Evolutionary conservation across 768 basidiomycete genomes (phyloP).

Genomic region (Boletales sp.): DNA sequence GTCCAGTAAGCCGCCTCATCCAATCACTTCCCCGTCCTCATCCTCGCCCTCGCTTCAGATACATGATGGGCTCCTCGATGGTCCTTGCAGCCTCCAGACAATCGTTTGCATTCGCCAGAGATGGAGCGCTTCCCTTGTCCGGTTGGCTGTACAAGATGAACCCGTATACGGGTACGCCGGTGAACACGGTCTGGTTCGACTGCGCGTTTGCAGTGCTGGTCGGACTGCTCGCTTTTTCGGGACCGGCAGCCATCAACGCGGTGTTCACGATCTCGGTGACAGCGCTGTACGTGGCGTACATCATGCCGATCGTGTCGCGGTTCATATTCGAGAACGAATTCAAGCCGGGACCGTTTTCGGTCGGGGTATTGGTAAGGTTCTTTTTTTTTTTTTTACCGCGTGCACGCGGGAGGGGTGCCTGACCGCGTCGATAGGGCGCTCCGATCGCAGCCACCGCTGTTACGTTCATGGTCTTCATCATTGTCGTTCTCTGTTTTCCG

Average conservation of each 20-base stretch:
- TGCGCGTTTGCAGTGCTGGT: slow-evolving; percentile 41
- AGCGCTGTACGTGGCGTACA: slow-evolving; percentile 41
- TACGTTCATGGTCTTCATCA: slow-evolving; percentile 62
- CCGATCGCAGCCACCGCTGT: slow-evolving; percentile 53
- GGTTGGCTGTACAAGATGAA: slow-evolving; percentile 50
- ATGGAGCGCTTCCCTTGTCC: slow-evolving; percentile 59
- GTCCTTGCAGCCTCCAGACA: slow-evolving; percentile 49
- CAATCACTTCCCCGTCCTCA: background rate
- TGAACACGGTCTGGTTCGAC: slow-evolving; percentile 56
- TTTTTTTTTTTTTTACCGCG: background rate
- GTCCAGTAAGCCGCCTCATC: slow-evolving; percentile 33
- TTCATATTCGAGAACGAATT: slow-evolving; percentile 44
- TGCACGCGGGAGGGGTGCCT: background rate
- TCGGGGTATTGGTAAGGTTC: slow-evolving; percentile 37
- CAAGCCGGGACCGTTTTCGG: slow-evolving; percentile 43
- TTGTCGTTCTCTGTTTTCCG: slow-evolving; percentile 61
- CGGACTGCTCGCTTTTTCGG: slow-evolving; percentile 50
- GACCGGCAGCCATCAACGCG: slow-evolving; percentile 50
- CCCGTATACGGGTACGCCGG: slow-evolving; percentile 46
- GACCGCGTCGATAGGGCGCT: slow-evolving; percentile 37
- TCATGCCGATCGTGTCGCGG: slow-evolving; percentile 47
- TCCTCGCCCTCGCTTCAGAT: slow-evolving; percentile 20
- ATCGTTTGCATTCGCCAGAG: slow-evolving; percentile 52
- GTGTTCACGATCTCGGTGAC: slow-evolving; percentile 47
- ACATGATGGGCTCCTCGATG: slow-evolving; percentile 42